Conservation (phyloP, 805 yeast species). For the Zygoascus ofunaensis region DNA sequence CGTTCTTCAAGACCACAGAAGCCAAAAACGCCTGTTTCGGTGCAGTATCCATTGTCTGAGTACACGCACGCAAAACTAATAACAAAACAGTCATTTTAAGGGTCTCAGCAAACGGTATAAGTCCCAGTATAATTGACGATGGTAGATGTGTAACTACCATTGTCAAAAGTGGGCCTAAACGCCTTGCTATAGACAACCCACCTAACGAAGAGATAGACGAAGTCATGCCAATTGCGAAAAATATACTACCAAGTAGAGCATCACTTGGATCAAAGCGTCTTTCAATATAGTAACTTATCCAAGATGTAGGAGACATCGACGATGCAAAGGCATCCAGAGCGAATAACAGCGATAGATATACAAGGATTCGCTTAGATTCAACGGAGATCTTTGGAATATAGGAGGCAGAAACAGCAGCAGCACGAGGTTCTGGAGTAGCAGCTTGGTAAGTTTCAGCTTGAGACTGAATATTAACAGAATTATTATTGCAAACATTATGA, state of each 20-base stretch:
- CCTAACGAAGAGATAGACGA: conserved; percentile 52
- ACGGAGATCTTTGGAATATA: conserved; percentile 19
- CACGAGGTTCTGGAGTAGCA: too few relatives aligned
- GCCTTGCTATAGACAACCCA: conserved; percentile 36
- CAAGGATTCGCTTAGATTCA: conserved; percentile 21
- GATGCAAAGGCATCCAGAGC: conserved; percentile 78
- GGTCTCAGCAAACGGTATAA: conserved; percentile 41
- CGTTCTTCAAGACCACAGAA: conserved; percentile 51
- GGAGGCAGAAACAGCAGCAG: not conserved
- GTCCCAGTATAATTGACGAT: conserved; percentile 50
- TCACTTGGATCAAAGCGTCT: conserved; percentile 45
- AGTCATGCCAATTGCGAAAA: conserved; percentile 53
- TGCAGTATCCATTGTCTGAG: conserved; percentile 78
- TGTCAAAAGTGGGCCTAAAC: conserved; percentile 68
- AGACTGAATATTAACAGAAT: too few relatives aligned
- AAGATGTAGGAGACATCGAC: conserved; percentile 73
- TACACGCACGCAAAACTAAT: conserved; percentile 47
- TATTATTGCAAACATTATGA: too few relatives aligned
- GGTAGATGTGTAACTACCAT: conserved; percentile 70
- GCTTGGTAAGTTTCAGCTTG: too few relatives aligned
- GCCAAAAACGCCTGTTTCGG: conserved; percentile 78
- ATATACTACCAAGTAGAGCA: conserved; percentile 53
- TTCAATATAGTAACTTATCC: conserved; percentile 74
- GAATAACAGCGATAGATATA: conserved; percentile 33
- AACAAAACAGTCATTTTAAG: conserved; percentile 39